Evolutionary conservation across 495 filamentous ascomycete genomes (phyloP), one percentile per base, ranked within the genome.

Genomic region (Aspergillus diversus): DNA sequence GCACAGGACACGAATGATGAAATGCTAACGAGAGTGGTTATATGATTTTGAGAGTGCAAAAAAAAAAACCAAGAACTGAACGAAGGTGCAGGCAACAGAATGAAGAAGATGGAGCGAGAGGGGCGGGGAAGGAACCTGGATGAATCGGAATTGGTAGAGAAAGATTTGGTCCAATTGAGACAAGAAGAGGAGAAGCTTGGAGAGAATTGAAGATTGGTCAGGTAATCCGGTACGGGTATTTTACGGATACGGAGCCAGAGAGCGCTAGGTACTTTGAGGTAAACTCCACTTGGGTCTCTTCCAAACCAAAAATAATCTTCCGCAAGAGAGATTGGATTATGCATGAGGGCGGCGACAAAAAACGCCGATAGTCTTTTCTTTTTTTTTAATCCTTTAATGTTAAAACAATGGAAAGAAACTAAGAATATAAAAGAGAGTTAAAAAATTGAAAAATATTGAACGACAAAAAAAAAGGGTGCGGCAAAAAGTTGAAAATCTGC

Each of bases 71-170:
- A 51, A 9, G 17, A 59, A 47, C 42, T 21, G 21, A 59, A 55
- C 46, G 53, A 63, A 51, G 17, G 46, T 33, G 42, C 13, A 65
- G 27, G 39, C 46, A 57, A 15, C 32, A 16, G 37, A 59, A 57
- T 12, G 21, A 54, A 34, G 51, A 32, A 54, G 32, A 54, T 12
- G 52, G 42, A 46, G 60, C 34, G 60, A 49, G 58, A 50, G 59
- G 47, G 59, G 58, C 51, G 35, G 34, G 32, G 35, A 52, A 52
- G 35, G 58, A 58, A 42, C 37, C 21, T 60, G 56, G 57, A 60
- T 55, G 57, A 53, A 64, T 58, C 55, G 39, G 58, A 60, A 32
- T 54, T 34, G 58, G 48, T 16, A 53, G 46, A 50, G 57, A 27
- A 43, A 62, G 27, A 54, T 32, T 21, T 48, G 52, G 43, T 15